A percentile compares a stretch with the other conserved stretches of the same genome.
Evolutionary conservation across 495 filamentous ascomycete species (phyloP).

Genomic region (Neurospora hispaniola): DNA sequence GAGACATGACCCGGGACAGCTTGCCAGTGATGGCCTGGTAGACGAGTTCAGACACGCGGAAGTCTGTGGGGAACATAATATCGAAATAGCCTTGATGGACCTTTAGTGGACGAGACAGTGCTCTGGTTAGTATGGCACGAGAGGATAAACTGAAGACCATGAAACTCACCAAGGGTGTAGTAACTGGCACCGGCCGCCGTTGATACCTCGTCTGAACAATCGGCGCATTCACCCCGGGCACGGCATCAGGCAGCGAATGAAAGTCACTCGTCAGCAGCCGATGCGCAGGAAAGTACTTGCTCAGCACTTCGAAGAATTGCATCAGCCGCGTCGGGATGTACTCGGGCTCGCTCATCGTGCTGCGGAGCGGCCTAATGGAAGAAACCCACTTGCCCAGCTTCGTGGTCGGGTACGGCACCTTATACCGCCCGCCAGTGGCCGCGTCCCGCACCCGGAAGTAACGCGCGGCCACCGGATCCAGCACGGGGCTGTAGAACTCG

Average conservation of each 20-base stretch:
- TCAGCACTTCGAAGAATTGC: conserved; percentile 90
- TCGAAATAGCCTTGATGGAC: conserved; percentile 98
- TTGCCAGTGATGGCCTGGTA: conserved; percentile 89
- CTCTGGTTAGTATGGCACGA: background rate
- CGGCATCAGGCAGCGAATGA: conserved; percentile 67
- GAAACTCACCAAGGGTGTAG: conserved; percentile 72
- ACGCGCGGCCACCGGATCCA: conserved; percentile 75
- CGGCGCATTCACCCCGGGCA: conserved; percentile 76
- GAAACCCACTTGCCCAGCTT: conserved; percentile 49
- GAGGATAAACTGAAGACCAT: background rate
- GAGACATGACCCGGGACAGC: conserved; percentile 68
- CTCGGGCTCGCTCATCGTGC: conserved; percentile 68
- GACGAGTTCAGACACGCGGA: conserved; percentile 73
- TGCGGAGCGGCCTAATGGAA: conserved; percentile 52
- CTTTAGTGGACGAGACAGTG: conserved; percentile 28
- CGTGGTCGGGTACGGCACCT: conserved; percentile 44
- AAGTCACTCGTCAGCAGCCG: conserved; percentile 87
- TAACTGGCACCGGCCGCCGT: conserved; percentile 75
- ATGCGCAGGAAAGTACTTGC: conserved; percentile 78
- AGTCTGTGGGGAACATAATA: conserved; percentile 96
- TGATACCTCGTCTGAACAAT: conserved; percentile 93
- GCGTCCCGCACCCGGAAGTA: conserved; percentile 69
- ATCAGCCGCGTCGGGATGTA: conserved; percentile 91
- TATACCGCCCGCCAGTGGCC: conserved; percentile 39
- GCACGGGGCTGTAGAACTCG: conserved; percentile 70